Base-by-base conservation (phyloP, 768 basidiomycete species). In the Lentinula guzmanii region DNA sequence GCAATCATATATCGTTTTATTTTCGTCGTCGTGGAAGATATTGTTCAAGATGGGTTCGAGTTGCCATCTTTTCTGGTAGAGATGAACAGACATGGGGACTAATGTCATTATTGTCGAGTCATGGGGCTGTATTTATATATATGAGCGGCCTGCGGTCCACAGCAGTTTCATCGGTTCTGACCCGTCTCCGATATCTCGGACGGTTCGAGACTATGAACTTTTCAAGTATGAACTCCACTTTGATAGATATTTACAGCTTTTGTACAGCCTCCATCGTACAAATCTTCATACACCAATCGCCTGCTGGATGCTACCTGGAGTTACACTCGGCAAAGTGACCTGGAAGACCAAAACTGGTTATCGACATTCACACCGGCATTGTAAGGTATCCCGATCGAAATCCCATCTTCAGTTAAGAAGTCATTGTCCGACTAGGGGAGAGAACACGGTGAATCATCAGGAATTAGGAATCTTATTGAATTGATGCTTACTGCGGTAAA, bases 261-360 rank as follows among this genome's bases (percentile, higher is more conserved):
- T 4, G 3, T 3, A 28, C 28, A 28, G 28, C 28, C 24, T 24
- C 24, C 24, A 24, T 24, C 24, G 24, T 3, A 28, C 3, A 28
- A 28, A 28, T 28, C 3, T 28, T 28, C 28, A 56, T 45, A 62
- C 51, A n/a, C 64, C 64, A 39, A 68, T 39, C 16, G 64, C 58
- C 33, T 34, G 31, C 2, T 59, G 28, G 8, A 68, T 58, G 1
- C 46, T 52, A 18, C 53, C 62, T n/a, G 46, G 58, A 18, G 46
- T 15, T 4, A 67, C 74, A 5, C 72, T 74, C 16, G 85, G 78
- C 6, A 87, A 72, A 3, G 86, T 87, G 1, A 87, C 75, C 45
- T 86, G 71, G 73, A 80, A 87, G 1, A 87, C 86, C 64, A 87
- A 64, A 86, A 78, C 69, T 88, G 85, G 68, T 80, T 86, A 65